Percentiles rank a stretch among this genome's conserved stretches.
These are phyloP conservation scores for Talaromyces wortmannii DNA, from an alignment of 495 filamentous ascomycete species.

Conservation along the genomic window DNA sequence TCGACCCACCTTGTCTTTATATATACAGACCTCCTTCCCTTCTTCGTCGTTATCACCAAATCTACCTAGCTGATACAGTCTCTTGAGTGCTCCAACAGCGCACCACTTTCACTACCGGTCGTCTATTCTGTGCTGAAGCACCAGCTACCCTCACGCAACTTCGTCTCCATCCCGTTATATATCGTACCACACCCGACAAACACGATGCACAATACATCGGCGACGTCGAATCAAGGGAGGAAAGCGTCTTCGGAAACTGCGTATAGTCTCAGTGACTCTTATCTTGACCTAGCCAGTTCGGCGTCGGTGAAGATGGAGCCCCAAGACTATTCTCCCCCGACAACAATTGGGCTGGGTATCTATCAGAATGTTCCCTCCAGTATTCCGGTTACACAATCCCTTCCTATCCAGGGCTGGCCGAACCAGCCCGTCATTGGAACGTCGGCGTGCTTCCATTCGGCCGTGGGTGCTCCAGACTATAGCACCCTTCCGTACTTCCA, in stretches of 20 bases:
- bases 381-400: conserved; percentile 5
- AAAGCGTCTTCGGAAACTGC: background rate
- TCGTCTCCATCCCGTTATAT: background rate
- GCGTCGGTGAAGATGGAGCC: conserved; percentile 5
- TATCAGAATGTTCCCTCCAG: conserved; percentile 11
- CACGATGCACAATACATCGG: conserved; percentile 4
- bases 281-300: background rate
- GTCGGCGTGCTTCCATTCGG: background rate
- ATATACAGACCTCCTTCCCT: background rate
- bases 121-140: background rate
- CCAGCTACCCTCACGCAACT: background rate
- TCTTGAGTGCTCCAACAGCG: background rate
- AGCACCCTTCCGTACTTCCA: background rate
- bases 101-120: background rate
- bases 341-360: conserved; percentile 24
- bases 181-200: background rate
- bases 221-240: background rate
- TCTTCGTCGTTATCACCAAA: background rate
- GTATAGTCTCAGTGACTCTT: background rate
- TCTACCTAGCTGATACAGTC: background rate
- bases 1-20: background rate
- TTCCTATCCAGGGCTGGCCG: conserved; percentile 11
- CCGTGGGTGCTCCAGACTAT: conserved; percentile 1
- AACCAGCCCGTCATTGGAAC: conserved; percentile 9
- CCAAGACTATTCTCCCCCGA: conserved; percentile 5